Evolutionary conservation across 1,284 basidiomycete species (phyloP).

Genomic region (Peniophora sp.): DNA sequence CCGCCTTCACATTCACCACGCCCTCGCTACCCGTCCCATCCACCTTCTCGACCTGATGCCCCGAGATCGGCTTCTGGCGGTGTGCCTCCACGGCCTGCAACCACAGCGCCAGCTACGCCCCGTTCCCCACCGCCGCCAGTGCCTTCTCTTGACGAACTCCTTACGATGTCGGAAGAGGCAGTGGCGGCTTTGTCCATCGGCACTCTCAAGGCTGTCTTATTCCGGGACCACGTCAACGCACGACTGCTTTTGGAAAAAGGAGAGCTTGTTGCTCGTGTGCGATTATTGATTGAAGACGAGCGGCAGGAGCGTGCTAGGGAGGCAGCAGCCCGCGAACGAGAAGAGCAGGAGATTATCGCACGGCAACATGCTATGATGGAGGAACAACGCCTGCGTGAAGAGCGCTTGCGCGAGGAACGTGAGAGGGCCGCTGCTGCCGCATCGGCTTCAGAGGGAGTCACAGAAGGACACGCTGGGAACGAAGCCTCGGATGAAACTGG

Average conservation of each 20-base stretch:
- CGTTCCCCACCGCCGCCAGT: constrained; percentile 20
- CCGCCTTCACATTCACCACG: constrained; percentile 12
- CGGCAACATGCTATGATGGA: constrained; percentile 26
- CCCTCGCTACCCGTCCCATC: constrained; percentile 13
- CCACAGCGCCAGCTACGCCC: constrained; percentile 18
- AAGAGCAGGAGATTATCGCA: constrained; percentile 29
- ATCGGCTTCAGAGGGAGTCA: constrained; percentile 1
- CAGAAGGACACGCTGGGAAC: constrained; percentile 4
- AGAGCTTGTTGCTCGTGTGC: constrained; percentile 67
- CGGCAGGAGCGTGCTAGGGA: constrained; percentile 44
- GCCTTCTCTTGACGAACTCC: constrained; percentile 56
- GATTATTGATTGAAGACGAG: constrained; percentile 60
- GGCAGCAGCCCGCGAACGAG: constrained; percentile 35
- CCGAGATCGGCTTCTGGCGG: constrained; percentile 15
- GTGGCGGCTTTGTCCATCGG: constrained; percentile 57
- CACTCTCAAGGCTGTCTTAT: constrained; percentile 68
- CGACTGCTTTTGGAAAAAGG: constrained; percentile 61
- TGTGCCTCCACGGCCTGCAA: constrained; percentile 12
- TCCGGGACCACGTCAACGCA: constrained; percentile 60
- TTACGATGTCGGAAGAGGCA: constrained; percentile 48
- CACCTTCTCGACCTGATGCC: constrained; percentile 5
- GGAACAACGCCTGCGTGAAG: constrained; percentile 26
- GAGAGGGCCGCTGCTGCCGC: constrained; percentile 15
- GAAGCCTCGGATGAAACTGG: neutral
- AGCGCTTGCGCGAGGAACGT: constrained; percentile 21